These are phyloP conservation scores for Butyriboletus loyo DNA, from an alignment of 768 basidiomycete species.

Conservation along the genomic window DNA sequence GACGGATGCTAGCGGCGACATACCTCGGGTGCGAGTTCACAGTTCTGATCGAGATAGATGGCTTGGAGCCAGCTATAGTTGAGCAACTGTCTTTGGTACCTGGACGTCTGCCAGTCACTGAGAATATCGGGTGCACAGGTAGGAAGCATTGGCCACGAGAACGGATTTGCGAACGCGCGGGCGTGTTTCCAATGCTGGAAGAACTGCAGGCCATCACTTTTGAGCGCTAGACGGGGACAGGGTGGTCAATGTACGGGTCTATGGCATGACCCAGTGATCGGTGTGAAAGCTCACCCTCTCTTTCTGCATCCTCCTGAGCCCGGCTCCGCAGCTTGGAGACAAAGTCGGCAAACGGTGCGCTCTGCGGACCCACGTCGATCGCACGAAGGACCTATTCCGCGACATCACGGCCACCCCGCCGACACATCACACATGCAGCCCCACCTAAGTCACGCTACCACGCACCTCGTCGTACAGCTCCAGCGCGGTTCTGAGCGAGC, in stretches of 20 bases:
- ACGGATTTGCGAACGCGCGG: slow-evolving; percentile 32
- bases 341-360: slow-evolving; percentile 22
- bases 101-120: slow-evolving; percentile 22
- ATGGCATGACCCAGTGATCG: background rate
- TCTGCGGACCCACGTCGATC: slow-evolving; percentile 15
- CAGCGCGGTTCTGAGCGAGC: slow-evolving; percentile 30
- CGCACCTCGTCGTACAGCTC: slow-evolving; percentile 31
- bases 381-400: slow-evolving; percentile 21
- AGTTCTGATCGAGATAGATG: slow-evolving; percentile 27
- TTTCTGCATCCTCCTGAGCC: slow-evolving; percentile 25
- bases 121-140: slow-evolving; percentile 25
- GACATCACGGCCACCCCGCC: background rate
- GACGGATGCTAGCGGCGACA: background rate
- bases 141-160: slow-evolving; percentile 34
- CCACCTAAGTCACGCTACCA: background rate
- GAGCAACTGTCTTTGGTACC: slow-evolving; percentile 26
- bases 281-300: slow-evolving; percentile 22
- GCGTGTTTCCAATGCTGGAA: slow-evolving; percentile 33
- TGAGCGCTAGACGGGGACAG: slow-evolving; percentile 6
- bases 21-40: slow-evolving; percentile 20
- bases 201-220: slow-evolving; percentile 24
- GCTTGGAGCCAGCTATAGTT: slow-evolving; percentile 32
- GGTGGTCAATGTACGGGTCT: background rate
- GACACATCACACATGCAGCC: background rate
- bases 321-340: slow-evolving; percentile 23